Evolutionary conservation across 768 basidiomycete genomes (phyloP).

Genomic region (Guyanaporus albipodus): DNA sequence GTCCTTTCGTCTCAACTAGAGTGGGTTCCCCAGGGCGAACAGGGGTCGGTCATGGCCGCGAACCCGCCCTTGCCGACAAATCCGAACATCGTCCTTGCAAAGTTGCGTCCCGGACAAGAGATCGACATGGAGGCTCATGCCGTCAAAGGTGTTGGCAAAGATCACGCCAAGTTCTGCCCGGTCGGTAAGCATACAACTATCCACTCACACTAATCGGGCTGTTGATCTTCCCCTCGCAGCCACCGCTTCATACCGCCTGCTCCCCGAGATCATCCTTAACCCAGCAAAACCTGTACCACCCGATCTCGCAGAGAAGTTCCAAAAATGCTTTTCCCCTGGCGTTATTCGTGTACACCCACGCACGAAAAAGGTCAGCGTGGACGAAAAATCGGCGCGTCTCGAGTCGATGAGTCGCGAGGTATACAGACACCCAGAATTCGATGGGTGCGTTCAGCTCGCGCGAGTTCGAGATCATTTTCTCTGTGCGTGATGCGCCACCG

Average conservation of each 20-base stretch:
- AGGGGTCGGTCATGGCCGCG: constrained; percentile 53
- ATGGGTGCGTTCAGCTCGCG: constrained; percentile 74
- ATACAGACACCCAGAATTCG: constrained; percentile 86
- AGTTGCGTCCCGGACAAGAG: constrained; percentile 87
- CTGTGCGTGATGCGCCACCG: constrained; percentile 50
- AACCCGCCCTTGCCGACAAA: constrained; percentile 64
- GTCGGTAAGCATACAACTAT: constrained; percentile 57
- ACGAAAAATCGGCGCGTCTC: constrained; percentile 62
- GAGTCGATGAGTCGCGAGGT: constrained; percentile 94
- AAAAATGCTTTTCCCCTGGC: constrained; percentile 81
- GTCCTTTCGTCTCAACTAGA: constrained; percentile 61
- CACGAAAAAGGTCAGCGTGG: constrained; percentile 59
- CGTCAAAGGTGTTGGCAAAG: constrained; percentile 87
- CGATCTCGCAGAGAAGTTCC: constrained; percentile 76
- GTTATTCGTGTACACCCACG: constrained; percentile 62
- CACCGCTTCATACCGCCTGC: constrained; percentile 91
- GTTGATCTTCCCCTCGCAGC: constrained; percentile 42
- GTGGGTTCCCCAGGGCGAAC: constrained; percentile 85
- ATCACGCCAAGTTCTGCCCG: constrained; percentile 95
- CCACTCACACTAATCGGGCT: background rate
- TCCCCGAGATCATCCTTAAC: constrained; percentile 74
- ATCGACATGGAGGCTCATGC: constrained; percentile 86
- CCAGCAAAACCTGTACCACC: constrained; percentile 73
- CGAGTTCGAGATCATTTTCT: constrained; percentile 91
- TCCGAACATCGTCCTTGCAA: constrained; percentile 82